Base-by-base conservation (phyloP, 768 basidiomycete species). In the Pisolithus tinctorius region DNA sequence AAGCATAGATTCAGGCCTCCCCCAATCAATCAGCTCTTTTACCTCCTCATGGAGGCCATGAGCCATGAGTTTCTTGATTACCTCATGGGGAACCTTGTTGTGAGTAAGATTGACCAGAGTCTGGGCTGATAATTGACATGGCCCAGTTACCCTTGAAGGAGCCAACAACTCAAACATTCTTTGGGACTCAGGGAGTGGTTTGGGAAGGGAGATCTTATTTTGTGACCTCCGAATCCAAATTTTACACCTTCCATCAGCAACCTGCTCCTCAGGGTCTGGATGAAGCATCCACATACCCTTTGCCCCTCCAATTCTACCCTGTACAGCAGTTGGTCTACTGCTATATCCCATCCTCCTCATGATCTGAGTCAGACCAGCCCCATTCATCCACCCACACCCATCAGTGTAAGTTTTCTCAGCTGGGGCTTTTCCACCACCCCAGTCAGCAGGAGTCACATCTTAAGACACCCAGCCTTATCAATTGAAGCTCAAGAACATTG, bases 381-480 rank as follows among this genome's bases (percentile, higher is more conserved):
- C 74, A 58, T 86, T 89, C 2, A 87, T 81, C 26, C 79, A 70
- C 0, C 88, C 86, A 64, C 85, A 86, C 0, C 88, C 88, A 59
- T 89, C 88, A 0, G 87, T 88, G 70, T 86, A 78, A 6, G 78
- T 71, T 48, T 81, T 75, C 26, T 84, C 78, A 0, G 84, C 69
- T 1, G 78, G 74, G 0, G 78, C 36, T 59, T 56, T 80, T 64
- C 48, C 63, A 55, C 47, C 56, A 61, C 45, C 53, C 47, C 61
- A 64, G 36, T 71, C 73, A 71, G 63, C 34, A 2, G 59, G 70
- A 58, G 48, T 62, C 6, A 62, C 74, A 58, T 42, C 78, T 76
- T 52, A 36, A 1, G 16, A 47, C 13, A 20, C 43, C 34, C 3
- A 45, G 44, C 13, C 34, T 37, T n/a, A 6, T 29, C 14, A 6